Base-by-base conservation (phyloP, 1,284 basidiomycete genomes). In the Cutaneotrichosporon daszewskae region DNA sequence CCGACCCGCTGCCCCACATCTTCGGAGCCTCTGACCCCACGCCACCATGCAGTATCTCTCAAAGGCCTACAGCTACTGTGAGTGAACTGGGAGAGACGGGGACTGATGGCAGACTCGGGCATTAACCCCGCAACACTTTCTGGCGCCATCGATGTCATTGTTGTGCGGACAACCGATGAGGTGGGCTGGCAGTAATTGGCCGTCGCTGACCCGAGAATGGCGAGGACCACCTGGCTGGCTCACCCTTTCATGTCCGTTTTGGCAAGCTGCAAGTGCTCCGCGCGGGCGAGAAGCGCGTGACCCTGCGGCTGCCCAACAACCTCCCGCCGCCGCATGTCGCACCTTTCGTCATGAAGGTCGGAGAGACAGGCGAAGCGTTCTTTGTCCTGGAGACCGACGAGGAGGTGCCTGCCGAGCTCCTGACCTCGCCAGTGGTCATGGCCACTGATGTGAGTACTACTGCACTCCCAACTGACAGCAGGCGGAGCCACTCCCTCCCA, bases 271-370 rank as follows among this genome's bases (percentile, higher is more conserved):
- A 94, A 69, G 91, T 98, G 2, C 77, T 98, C 10, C 76, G 91
- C 43, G 92, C 95, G 18, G 84, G 81, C 26, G 95, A 98, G 74
- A 94, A 96, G 75, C 89, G 89, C 76, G 89, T 92, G 45, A 85
- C 83, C 51, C 79, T 92, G 23, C 79, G 80, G 40, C 79, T 92
- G 26, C 70, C 70, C 7, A 66, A 72, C 45, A 72, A 70, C 47
- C 56, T 71, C 12, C 63, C 68, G 1, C 49, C 59, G 9, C 68
- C 68, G 8, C 65, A 69, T 54, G 41, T 64, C n/a, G 70, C 64
- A 40, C 94, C 94, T 2, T 98, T 90, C 67, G 80, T 79, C 63
- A 99, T 99, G 95, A 98, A 99, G 76, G 92, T 98, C 55, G 90
- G 91, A 32, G 94, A 98, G 51, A 88, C 92, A 2, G 95, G 95